These are phyloP conservation scores for Pseudogymnoascus sp. DNA, from an alignment of 2,329 filamentous ascomycete genomes.

Conservation along the genomic window DNA sequence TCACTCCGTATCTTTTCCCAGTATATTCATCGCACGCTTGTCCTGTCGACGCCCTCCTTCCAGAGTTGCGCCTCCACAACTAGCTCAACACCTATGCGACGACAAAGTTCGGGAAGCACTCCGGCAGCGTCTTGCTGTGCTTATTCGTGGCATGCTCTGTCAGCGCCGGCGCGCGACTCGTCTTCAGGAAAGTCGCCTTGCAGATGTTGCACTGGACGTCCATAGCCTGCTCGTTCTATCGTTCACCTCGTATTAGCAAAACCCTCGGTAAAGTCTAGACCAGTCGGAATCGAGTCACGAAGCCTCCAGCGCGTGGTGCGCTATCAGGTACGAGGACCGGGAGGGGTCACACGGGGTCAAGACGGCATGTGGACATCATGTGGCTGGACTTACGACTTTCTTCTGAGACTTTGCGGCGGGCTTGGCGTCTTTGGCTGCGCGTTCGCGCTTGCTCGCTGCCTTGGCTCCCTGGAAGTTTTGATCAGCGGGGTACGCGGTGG, in stretches of 20 bases:
- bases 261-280: not conserved
- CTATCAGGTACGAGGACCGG: not conserved
- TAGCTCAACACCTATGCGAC: not conserved
- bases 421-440: conserved; percentile 55
- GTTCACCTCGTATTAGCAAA: not conserved
- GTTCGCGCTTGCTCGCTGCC: conserved; percentile 64
- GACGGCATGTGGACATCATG: not conserved
- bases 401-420: conserved; percentile 57
- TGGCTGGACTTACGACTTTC: conserved; percentile 47
- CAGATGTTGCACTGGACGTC: conserved; percentile 70
- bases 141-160: conserved; percentile 67
- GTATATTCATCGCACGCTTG: not conserved
- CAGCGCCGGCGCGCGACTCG: conserved; percentile 64
- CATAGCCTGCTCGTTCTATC: conserved; percentile 63
- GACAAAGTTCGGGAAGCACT: conserved; percentile 58
- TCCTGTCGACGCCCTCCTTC: not conserved
- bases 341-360: not conserved
- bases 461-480: conserved; percentile 47
- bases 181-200: conserved; percentile 73
- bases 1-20: not conserved
- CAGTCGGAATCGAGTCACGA: not conserved
- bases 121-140: conserved; percentile 62
- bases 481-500: not conserved
- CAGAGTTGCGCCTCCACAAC: no score
- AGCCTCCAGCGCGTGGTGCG: not conserved